Conservation (phyloP, 345 rosid species). For the Iberis pinnata region DNA sequence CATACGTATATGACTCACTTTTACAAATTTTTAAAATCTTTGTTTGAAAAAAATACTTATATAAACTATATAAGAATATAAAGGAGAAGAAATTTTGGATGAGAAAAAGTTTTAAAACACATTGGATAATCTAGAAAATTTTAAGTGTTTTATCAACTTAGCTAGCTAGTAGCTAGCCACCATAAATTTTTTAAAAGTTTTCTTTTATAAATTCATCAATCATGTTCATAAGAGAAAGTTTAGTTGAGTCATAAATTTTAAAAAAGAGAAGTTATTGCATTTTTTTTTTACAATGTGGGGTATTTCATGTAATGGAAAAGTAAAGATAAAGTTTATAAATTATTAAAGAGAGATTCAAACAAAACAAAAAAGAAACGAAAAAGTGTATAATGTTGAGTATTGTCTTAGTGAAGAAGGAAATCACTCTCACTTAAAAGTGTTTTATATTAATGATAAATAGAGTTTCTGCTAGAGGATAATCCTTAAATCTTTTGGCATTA, state of each 20-base stretch:
- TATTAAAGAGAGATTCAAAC: constrained; percentile 22
- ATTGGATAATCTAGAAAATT: constrained; percentile 25
- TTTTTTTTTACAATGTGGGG: constrained; percentile 10
- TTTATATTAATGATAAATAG: constrained; percentile 10
- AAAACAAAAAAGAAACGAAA: not conserved
- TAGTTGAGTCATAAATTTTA: constrained; percentile 17
- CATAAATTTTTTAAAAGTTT: too few relatives aligned
- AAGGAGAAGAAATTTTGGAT: not conserved
- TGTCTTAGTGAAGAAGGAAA: constrained; percentile 37
- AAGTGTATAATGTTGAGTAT: constrained; percentile 22
- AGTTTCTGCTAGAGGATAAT: constrained; percentile 15
- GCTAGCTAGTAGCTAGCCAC: too few relatives aligned
- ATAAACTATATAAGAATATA: too few relatives aligned
- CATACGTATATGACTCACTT: constrained; percentile 1
- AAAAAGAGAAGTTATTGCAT: constrained; percentile 18
- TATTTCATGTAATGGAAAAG: constrained; percentile 16
- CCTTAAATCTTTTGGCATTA: not conserved
- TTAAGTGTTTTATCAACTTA: constrained; percentile 18
- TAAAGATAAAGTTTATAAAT: constrained; percentile 25
- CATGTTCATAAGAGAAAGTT: constrained; percentile 16
- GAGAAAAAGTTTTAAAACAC: not conserved
- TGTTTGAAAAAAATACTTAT: not conserved
- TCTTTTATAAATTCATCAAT: constrained; percentile 3
- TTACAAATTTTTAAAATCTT: not conserved
- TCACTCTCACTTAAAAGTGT: constrained; percentile 25